Base-by-base conservation (phyloP, 768 basidiomycete species). In the Pleurotus pulmonarius region DNA sequence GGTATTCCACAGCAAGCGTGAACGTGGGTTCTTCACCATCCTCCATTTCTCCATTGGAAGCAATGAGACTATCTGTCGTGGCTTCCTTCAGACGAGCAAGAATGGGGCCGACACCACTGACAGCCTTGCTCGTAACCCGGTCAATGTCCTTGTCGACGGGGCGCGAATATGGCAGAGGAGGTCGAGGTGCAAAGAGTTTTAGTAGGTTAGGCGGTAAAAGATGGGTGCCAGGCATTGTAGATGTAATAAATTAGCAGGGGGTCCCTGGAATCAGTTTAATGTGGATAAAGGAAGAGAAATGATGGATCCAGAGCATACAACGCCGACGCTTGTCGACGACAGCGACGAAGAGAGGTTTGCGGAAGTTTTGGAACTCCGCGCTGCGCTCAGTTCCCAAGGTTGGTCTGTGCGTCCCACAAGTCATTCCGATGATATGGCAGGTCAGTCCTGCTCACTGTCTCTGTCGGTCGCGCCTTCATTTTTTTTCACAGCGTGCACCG, bases 171-270 rank as follows among this genome's bases (percentile, higher is more conserved):
- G 90, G 89, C 3, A 98, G 81, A 2, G 88, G 90, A 1, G 96
- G 93, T 5, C 97, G 86, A 3, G 97, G 94, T 0, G 93, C 88
- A 70, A 98, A 99, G 62, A 98, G 88, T 69, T 96, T 94, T 70
- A 98, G 86, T 52, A 99, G 83, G 73, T 98, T 97, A 3, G 94
- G 94, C 3, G 96, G 96, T 20, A 99, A 82, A 20, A 95, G 79
- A 73, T 95, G 92, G 3, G 92, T 94, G 47, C 89, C 90, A 41
- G 82, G 80, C 80, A 81, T 81, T 39, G 60, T 39, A 56, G 45
- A n/a, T 8, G 26, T 25, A 47, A 47, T 46, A 49, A 49, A 49
- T 49, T 49, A 49, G 20, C 20, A 13, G 20, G 26, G 46, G 13
- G 29, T 34, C 29, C 29, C 29, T 16, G 46, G 20, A 22, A 20